These are phyloP conservation scores for Plasmodium adleri DNA, from an alignment of 169 alveolate species.

Conservation along the genomic window DNA sequence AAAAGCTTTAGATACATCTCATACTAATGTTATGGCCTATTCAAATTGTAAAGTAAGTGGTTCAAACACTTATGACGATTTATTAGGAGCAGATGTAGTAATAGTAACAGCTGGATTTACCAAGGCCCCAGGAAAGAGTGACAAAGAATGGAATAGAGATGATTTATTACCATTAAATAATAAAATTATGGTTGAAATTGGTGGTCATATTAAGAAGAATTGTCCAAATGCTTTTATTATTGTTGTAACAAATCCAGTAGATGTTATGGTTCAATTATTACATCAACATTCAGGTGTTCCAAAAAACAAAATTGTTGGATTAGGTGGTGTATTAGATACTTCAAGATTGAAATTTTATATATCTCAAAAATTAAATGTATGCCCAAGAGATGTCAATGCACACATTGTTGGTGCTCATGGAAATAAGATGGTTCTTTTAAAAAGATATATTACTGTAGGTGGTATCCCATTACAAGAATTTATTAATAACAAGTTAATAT, in stretches of 20 bases:
- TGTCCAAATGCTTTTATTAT: slow-evolving; percentile 90
- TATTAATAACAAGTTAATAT: slow-evolving; percentile 77
- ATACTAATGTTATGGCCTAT: slow-evolving; percentile 82
- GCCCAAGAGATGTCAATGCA: slow-evolving; percentile 89
- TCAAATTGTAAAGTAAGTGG: slow-evolving; percentile 83
- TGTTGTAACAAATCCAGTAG: slow-evolving; percentile 91
- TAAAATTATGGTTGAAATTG: slow-evolving; percentile 87
- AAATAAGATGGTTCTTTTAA: slow-evolving; percentile 82
- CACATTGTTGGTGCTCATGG: slow-evolving; percentile 92
- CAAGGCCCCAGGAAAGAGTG: slow-evolving; percentile 79
- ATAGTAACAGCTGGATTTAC: slow-evolving; percentile 91
- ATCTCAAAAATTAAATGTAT: slow-evolving; percentile 83
- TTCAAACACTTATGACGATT: slow-evolving; percentile 79
- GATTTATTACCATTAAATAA: slow-evolving; percentile 88
- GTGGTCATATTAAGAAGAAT: slow-evolving; percentile 87
- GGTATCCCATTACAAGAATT: slow-evolving; percentile 82
- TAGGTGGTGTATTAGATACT: slow-evolving; percentile 91
- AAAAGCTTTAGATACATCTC: slow-evolving; percentile 87
- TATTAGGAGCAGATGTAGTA: slow-evolving; percentile 88
- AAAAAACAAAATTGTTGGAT: slow-evolving; percentile 88
- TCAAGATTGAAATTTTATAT: slow-evolving; percentile 87
- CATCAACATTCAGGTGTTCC: slow-evolving; percentile 89
- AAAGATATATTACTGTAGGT: slow-evolving; percentile 82
- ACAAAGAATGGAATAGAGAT: slow-evolving; percentile 90
- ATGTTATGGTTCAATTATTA: slow-evolving; percentile 87